Evolutionary conservation across 2,329 filamentous ascomycete species (phyloP).

Genomic region (Aspergillus intermedius): DNA sequence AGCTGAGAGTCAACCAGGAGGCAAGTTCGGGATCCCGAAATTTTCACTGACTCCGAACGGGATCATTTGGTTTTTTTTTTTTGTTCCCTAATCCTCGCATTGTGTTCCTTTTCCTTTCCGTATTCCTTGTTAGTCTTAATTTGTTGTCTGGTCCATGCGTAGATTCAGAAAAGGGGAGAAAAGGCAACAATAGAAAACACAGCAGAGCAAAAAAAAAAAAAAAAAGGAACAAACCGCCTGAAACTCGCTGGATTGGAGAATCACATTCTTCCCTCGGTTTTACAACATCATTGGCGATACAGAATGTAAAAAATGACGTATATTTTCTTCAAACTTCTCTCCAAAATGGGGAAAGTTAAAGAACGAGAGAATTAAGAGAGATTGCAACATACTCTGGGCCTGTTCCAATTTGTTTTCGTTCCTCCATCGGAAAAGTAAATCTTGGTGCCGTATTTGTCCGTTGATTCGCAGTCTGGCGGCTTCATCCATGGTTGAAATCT

Average conservation of each 20-base stretch:
- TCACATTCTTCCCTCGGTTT: not conserved
- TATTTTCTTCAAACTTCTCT: not conserved
- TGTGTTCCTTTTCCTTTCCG: not conserved
- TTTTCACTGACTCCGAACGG: not conserved
- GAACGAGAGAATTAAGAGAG: not conserved
- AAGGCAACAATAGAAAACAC: too few species aligned
- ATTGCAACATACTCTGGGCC: not conserved
- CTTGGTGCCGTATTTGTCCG: not conserved
- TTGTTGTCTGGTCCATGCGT: too few species aligned
- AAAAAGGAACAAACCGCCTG: not conserved
- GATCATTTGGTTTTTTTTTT: not conserved
- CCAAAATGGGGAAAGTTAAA: not conserved
- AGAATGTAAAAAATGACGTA: not conserved
- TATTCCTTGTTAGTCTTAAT: not conserved
- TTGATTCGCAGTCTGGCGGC: not conserved
- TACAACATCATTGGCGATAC: not conserved
- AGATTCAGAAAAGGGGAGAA: too few species aligned
- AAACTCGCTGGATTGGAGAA: slow-evolving; percentile 1
- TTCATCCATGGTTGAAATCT: not conserved
- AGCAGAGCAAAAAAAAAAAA: not conserved
- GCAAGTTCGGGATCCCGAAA: not conserved
- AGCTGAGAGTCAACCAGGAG: not conserved
- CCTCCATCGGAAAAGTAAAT: not conserved
- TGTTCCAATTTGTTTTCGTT: not conserved
- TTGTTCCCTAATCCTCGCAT: not conserved